Conservation (phyloP, 225 moss, liverwort and hornwort genomes). For the Polytrichum formosum region DNA sequence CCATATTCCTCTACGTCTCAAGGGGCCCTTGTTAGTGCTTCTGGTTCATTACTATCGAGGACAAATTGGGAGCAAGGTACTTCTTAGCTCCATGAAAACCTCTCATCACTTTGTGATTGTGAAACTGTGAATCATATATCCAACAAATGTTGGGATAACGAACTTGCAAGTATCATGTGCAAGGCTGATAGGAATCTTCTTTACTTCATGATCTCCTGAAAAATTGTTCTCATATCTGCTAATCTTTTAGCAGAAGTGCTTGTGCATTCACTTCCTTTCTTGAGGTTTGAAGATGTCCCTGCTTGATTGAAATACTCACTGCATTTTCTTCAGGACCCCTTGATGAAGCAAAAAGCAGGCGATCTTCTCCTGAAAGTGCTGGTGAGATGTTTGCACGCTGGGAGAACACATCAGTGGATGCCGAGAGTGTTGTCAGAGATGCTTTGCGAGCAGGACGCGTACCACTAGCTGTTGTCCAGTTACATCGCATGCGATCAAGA, state of each 20-base stretch:
- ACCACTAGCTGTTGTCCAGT: constrained; percentile 90
- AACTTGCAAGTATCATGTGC: no score
- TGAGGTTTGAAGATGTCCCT: neutral
- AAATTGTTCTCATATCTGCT: no score
- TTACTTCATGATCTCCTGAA: no score
- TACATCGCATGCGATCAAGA: constrained; percentile 71
- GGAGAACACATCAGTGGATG: constrained; percentile 78
- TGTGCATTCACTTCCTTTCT: no score
- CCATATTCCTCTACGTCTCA: constrained; percentile 7
- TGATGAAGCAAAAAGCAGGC: constrained; percentile 39
- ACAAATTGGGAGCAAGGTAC: constrained; percentile 22
- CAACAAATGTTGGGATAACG: no score
- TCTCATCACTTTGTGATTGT: no score
- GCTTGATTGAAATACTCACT: neutral
- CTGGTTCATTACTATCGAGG: constrained; percentile 9
- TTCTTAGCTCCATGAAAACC: no score
- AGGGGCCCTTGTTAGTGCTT: constrained; percentile 12
- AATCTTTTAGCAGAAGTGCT: no score
- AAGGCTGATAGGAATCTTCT: no score
- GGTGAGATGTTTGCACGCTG: constrained; percentile 93
- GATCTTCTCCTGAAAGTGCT: constrained; percentile 69
- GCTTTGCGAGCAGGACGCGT: constrained; percentile 91
- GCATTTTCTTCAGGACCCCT: constrained; percentile 11
- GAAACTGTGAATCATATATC: no score
- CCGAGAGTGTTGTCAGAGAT: constrained; percentile 87